These are phyloP conservation scores for Selenicereus undatus DNA, from an alignment of 148 eudicot genomes.

Conservation along the genomic window DNA sequence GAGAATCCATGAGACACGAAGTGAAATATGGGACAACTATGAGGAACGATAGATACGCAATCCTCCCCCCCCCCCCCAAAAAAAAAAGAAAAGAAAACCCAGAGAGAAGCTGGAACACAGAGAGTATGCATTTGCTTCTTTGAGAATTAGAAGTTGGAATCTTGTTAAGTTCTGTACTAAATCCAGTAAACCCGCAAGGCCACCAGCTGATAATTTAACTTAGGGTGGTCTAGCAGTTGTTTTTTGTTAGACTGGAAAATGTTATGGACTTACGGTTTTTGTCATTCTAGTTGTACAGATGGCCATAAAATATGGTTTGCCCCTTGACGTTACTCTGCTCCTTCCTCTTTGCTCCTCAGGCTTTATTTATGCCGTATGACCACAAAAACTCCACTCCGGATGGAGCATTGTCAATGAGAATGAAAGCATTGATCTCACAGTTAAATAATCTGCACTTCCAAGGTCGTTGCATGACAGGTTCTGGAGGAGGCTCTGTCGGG, in stretches of 20 bases:
- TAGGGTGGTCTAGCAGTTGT: not conserved
- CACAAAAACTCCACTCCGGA: constrained; percentile 89
- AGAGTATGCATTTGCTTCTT: not conserved
- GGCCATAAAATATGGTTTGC: not conserved
- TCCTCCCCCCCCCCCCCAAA: too few relatives aligned
- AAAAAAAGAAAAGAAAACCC: not conserved
- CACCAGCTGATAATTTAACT: not conserved
- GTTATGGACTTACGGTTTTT: not conserved
- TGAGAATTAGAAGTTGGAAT: not conserved
- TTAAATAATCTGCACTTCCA: constrained; percentile 74
- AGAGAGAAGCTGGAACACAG: not conserved
- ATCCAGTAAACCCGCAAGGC: not conserved
- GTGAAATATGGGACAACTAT: not conserved
- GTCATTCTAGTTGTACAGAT: not conserved
- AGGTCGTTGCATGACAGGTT: constrained; percentile 81
- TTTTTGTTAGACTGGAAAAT: not conserved
- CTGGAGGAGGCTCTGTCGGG: constrained; percentile 99
- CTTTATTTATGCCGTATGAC: constrained; percentile 97
- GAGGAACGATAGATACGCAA: not conserved
- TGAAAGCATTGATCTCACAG: constrained; percentile 63
- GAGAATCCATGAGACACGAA: not conserved
- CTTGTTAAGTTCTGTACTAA: not conserved
- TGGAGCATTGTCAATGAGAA: constrained; percentile 55
- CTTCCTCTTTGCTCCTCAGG: constrained; percentile 42
- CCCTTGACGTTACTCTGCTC: constrained; percentile 14